Percentiles rank a stretch among this genome's conserved stretches.
These are phyloP conservation scores for Aureobasidium sp. DNA, from an alignment of 2,329 filamentous ascomycete species.

Conservation along the genomic window DNA sequence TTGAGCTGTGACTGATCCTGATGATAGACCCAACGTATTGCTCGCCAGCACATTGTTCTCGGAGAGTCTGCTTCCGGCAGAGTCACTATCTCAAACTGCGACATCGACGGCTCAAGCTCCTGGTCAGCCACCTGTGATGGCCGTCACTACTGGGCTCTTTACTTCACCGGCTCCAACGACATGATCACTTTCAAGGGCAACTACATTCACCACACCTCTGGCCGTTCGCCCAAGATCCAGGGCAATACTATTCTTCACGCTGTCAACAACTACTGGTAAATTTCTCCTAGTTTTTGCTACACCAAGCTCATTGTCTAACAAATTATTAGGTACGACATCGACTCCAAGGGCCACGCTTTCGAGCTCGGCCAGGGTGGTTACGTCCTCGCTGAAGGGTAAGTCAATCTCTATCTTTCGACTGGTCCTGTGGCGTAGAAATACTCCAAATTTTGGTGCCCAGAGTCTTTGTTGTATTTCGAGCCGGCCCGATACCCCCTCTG, in stretches of 20 bases:
- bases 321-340: constrained; percentile 23
- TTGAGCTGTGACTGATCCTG: constrained; percentile 22
- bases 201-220: constrained; percentile 52
- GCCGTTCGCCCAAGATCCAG: constrained; percentile 49
- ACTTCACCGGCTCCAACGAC: constrained; percentile 49
- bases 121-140: constrained; percentile 52
- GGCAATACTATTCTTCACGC: constrained; percentile 51
- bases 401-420: background rate
- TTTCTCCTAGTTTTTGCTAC: too few relatives aligned
- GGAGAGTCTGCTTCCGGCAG: constrained; percentile 45
- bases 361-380: constrained; percentile 33
- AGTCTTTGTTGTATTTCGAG: too few relatives aligned
- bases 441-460: too few relatives aligned
- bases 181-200: constrained; percentile 51
- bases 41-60: constrained; percentile 53
- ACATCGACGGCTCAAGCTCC: constrained; percentile 46
- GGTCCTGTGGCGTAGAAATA: too few relatives aligned
- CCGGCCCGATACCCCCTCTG: too few relatives aligned
- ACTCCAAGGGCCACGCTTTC: constrained; percentile 50
- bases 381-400: constrained; percentile 19
- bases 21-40: constrained; percentile 41
- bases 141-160: constrained; percentile 52
- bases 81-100: constrained; percentile 53
- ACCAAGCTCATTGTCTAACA: background rate
- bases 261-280: constrained; percentile 52